Conservation (phyloP, 2,329 filamentous ascomycete genomes). For the Thielaviopsis euricoi region DNA sequence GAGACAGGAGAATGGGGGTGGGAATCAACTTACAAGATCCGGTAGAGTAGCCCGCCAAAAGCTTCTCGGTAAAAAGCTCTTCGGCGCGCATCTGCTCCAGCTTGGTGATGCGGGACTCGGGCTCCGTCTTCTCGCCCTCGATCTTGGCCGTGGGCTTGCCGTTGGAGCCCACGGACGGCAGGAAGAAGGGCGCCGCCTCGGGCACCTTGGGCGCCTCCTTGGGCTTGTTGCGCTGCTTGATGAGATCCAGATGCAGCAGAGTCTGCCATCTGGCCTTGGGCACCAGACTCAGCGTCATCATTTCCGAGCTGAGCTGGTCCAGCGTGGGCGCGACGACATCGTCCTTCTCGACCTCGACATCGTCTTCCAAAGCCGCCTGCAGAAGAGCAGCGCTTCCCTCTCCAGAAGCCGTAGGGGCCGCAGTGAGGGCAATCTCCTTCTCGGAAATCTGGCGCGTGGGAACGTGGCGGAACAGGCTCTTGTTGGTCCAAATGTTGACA, state of each 20-base stretch:
- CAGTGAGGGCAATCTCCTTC: constrained; percentile 47
- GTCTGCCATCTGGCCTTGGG: constrained; percentile 91
- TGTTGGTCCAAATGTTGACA: constrained; percentile 93
- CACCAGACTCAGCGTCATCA: constrained; percentile 78
- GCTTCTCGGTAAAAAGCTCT: constrained; percentile 39
- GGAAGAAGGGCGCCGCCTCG: constrained; percentile 90
- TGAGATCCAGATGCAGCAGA: constrained; percentile 76
- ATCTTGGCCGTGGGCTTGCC: constrained; percentile 18
- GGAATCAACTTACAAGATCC: constrained; percentile 42
- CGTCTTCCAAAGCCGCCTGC: constrained; percentile 27
- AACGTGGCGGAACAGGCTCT: constrained; percentile 75
- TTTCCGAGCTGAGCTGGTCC: constrained; percentile 65
- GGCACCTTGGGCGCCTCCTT: constrained; percentile 81
- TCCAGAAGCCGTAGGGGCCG: constrained; percentile 60
- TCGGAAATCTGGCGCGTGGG: constrained; percentile 75
- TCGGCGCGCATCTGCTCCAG: constrained; percentile 42
- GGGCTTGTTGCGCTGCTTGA: constrained; percentile 87
- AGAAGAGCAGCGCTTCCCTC: constrained; percentile 63
- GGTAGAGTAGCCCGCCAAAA: constrained; percentile 34
- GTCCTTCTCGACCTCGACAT: constrained; percentile 37
- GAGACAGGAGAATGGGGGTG: not conserved
- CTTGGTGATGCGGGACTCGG: constrained; percentile 50
- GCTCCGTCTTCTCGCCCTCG: constrained; percentile 22
- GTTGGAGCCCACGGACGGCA: constrained; percentile 42
- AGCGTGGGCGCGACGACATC: constrained; percentile 37